Evolutionary conservation across 106 monocot genomes (phyloP).

Genomic region (Vanilla planifolia): DNA sequence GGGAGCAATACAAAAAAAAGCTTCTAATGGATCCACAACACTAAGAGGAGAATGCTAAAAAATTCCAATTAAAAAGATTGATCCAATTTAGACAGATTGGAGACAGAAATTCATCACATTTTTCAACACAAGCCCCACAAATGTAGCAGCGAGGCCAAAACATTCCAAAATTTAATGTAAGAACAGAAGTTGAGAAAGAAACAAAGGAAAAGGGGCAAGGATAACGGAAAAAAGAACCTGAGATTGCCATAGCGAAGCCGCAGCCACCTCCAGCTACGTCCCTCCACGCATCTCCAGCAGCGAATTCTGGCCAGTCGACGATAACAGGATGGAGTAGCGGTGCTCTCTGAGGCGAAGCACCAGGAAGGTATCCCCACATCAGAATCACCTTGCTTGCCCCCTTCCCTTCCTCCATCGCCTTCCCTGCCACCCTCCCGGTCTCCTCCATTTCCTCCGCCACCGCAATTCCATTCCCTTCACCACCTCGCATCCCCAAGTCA

Average conservation of each 20-base stretch:
- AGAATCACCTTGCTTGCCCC: slow-evolving; percentile 56
- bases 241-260: slow-evolving; percentile 92
- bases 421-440: slow-evolving; percentile 8
- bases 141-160: neutral
- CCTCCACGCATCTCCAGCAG: slow-evolving; percentile 51
- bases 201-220: neutral
- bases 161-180: neutral
- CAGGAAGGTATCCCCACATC: slow-evolving; percentile 97
- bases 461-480: slow-evolving; percentile 15
- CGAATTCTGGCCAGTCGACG: slow-evolving; percentile 46
- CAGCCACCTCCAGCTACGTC: slow-evolving; percentile 93
- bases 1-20: neutral
- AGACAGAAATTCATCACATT: neutral
- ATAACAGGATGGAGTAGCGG: slow-evolving; percentile 55
- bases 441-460: slow-evolving; percentile 31
- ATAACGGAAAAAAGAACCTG: slow-evolving; percentile 29
- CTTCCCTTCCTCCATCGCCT: slow-evolving; percentile 9
- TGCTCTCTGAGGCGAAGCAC: slow-evolving; percentile 69
- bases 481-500: neutral
- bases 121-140: neutral
- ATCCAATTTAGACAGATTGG: neutral
- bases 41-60: neutral
- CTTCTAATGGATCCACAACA: neutral
- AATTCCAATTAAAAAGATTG: neutral
- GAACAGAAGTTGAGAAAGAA: slow-evolving; percentile 3